Evolutionary conservation across 345 rosid genomes (phyloP).

Genomic region (Boechera divaricarpa): DNA sequence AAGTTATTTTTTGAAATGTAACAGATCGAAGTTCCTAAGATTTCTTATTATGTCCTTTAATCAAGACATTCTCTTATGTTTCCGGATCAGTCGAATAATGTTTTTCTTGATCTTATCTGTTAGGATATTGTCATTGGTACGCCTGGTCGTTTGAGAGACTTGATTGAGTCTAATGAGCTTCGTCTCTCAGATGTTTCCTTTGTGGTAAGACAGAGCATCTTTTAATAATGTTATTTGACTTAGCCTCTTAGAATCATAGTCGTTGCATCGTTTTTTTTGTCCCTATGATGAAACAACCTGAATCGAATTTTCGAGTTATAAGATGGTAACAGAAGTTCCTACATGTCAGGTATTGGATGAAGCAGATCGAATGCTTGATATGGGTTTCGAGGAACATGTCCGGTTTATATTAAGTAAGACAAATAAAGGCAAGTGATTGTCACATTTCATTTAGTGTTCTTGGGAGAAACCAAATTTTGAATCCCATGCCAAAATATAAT

Average conservation of each 20-base stretch:
- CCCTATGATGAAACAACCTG: neutral
- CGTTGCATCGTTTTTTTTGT: neutral
- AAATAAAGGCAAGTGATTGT: conserved; percentile 60
- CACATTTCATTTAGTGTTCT: neutral
- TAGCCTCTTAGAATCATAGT: neutral
- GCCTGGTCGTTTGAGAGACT: conserved; percentile 96
- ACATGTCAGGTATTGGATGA: conserved; percentile 85
- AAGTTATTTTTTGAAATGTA: too few species aligned
- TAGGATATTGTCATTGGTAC: conserved; percentile 44
- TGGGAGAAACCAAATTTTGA: neutral
- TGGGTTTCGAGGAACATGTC: conserved; percentile 96
- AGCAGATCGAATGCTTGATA: conserved; percentile 99
- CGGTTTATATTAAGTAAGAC: conserved; percentile 85
- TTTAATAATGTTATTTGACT: conserved; percentile 10
- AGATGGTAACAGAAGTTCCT: conserved; percentile 20
- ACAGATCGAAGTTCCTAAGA: too few species aligned
- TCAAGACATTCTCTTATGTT: too few species aligned
- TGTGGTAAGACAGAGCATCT: conserved; percentile 63
- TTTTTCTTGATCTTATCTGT: too few species aligned
- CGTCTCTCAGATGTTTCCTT: conserved; percentile 74
- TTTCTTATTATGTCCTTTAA: too few species aligned
- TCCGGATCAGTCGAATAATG: too few species aligned
- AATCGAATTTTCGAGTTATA: neutral
- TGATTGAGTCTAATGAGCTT: conserved; percentile 79
- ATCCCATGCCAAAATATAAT: neutral